Evolutionary conservation across 352 stramenopile genomes (phyloP).

Genomic region (Globisporangium polare): DNA sequence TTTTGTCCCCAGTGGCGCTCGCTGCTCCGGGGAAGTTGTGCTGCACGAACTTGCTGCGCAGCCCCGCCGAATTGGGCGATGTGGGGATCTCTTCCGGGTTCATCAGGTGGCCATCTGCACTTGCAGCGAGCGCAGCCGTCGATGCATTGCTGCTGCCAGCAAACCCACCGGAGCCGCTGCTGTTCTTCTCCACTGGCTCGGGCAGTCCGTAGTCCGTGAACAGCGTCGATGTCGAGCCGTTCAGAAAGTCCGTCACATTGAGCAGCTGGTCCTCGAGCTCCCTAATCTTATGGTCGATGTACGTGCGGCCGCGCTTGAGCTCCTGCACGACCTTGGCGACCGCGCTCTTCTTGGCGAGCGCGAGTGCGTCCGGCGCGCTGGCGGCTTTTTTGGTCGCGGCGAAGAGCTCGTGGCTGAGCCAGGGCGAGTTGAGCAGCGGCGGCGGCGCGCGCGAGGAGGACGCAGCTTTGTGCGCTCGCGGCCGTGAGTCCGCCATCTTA

Average conservation of each 20-base stretch:
- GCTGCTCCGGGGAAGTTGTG: conserved; percentile 16
- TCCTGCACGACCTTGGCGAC: conserved; percentile 58
- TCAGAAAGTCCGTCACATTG: conserved; percentile 54
- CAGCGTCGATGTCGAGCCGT: conserved; percentile 36
- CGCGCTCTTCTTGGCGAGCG: conserved; percentile 43
- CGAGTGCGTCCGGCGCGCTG: conserved; percentile 41
- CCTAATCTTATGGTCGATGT: conserved; percentile 55
- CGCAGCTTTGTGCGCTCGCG: background rate
- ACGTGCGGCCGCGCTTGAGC: conserved; percentile 50
- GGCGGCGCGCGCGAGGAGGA: conserved; percentile 1
- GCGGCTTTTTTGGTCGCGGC: conserved; percentile 46
- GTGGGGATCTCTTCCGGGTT: conserved; percentile 1
- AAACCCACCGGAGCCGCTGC: background rate
- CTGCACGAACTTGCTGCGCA: conserved; percentile 20
- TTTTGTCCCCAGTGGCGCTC: conserved; percentile 17
- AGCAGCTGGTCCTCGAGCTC: conserved; percentile 61
- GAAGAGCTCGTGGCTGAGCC: conserved; percentile 69
- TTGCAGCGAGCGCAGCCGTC: background rate
- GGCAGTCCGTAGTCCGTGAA: conserved; percentile 26
- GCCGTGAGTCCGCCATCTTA: conserved; percentile 7
- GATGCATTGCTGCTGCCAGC: background rate
- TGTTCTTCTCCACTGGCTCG: conserved; percentile 6
- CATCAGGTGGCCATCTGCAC: conserved; percentile 13
- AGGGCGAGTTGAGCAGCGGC: conserved; percentile 44
- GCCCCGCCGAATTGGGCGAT: conserved; percentile 15